Evolutionary conservation across 345 rosid genomes (phyloP), one percentile per base, ranked within the genome.

Genomic region (Lumnitzera racemosa): DNA sequence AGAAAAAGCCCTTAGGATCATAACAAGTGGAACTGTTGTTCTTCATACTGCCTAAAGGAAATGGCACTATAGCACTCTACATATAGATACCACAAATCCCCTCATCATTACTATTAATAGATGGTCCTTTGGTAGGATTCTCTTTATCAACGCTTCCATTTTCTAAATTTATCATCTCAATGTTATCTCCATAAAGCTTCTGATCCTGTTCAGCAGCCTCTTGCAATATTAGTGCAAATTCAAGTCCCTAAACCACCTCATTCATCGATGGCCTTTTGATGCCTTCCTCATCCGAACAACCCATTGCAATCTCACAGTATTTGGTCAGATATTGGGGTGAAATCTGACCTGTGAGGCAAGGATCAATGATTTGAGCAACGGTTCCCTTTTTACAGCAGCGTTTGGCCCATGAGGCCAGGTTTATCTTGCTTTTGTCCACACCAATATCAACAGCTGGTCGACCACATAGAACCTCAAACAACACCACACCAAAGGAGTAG

Each of bases 401-500:
- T 15, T 51, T 36, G 24, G 63, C 66, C 77, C 70, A 68, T 3
- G 31, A 10, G 0, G 67, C 67, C 61, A 73, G 55, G 53, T 63
- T 54, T 16, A 46, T 49, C 52, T 55, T 56, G 51, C 59, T 51
- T 2, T 55, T 58, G n/a, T 14, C 56, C 7, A 49, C 55, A 8
- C 15, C 23, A 6, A 20, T 24, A 31, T 56, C 61, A 58, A 58
- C 13, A 0, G 61, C 15, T 0, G 15, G 63, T 53, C 61, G 49
- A 15, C 61, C 80, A 11, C 55, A 68, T 25, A 76, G 27, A 36
- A 76, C 74, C 59, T 72, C 76, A 7, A 62, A 56, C 8, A 76
- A 51, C 56, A 72, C 72, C 12, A 72, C 74, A 2, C 80, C 76
- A 0, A 74, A 71, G 41, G 20, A 20, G 20, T 20, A 20, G 20